Conservation (phyloP, 257 asterid species). For the Capsicum chinense region DNA sequence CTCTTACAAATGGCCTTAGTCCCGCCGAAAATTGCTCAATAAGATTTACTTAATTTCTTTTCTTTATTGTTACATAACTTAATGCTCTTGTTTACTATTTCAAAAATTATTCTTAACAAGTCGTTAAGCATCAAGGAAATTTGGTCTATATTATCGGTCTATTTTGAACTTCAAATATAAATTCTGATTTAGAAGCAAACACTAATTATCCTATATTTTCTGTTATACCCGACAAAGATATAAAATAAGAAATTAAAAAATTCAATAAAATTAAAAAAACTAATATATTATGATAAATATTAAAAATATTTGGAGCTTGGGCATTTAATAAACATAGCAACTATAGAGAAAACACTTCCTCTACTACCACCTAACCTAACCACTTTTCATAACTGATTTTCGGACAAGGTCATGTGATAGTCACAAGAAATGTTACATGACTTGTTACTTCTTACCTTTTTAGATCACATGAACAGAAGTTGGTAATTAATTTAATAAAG, state of each 20-base stretch:
- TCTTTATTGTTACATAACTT: background rate
- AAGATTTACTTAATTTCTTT: background rate
- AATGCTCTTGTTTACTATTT: background rate
- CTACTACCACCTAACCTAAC: constrained; percentile 9
- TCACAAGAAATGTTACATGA: constrained; percentile 30
- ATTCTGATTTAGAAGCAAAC: too few species aligned
- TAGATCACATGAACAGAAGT: background rate
- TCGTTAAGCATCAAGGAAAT: background rate
- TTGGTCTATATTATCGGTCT: background rate
- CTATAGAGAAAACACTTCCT: background rate
- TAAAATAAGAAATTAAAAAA: background rate
- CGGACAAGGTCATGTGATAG: constrained; percentile 25
- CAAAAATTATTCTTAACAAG: background rate
- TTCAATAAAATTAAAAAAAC: background rate
- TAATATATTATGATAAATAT: background rate
- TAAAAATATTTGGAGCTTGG: background rate
- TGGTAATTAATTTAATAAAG: constrained; percentile 15
- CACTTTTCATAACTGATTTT: background rate
- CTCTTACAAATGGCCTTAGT: too few species aligned
- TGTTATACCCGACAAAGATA: background rate
- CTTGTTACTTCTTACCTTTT: constrained; percentile 14
- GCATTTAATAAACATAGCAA: constrained; percentile 17
- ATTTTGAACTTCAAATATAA: too few species aligned
- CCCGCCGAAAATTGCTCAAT: background rate
- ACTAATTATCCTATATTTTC: background rate